These are phyloP conservation scores for Wickerhamomyces chaumierensis DNA, from an alignment of 805 yeast species.

Conservation along the genomic window DNA sequence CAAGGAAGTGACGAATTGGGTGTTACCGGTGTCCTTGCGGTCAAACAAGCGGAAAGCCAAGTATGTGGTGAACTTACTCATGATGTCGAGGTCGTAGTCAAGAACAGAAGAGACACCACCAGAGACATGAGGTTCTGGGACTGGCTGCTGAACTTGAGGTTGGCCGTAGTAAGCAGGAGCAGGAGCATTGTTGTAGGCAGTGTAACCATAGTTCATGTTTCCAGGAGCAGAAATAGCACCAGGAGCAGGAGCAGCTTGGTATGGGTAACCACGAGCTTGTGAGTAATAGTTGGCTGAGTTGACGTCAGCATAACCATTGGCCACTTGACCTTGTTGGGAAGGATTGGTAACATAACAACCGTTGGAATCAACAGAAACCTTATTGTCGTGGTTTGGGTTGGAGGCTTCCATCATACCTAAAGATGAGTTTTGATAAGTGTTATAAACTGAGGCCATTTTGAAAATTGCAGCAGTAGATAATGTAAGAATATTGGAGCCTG, in stretches of 20 bases:
- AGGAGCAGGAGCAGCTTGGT: no score
- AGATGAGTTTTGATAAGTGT: background rate
- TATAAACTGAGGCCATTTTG: background rate
- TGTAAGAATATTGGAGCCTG: background rate
- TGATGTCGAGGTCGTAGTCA: conserved; percentile 68
- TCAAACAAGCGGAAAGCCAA: conserved; percentile 59
- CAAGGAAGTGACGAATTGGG: conserved; percentile 44
- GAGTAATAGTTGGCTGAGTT: background rate
- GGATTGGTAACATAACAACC: background rate
- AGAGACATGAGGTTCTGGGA: conserved; percentile 15
- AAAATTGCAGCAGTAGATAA: background rate
- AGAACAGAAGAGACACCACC: conserved; percentile 75
- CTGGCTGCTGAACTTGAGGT: conserved; percentile 6
- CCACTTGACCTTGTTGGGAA: background rate
- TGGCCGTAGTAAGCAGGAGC: background rate
- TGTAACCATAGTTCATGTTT: no score
- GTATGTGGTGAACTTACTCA: conserved; percentile 75
- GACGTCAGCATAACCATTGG: background rate
- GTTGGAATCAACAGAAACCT: background rate
- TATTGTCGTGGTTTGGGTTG: background rate
- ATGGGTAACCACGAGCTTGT: conserved; percentile 3
- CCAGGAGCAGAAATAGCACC: no score
- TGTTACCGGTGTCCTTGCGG: conserved; percentile 28
- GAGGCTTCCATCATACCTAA: conserved; percentile 1
- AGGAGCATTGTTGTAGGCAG: background rate